Evolutionary conservation across 441 rosid species (phyloP).

Genomic region (Gossypium davidsonii): DNA sequence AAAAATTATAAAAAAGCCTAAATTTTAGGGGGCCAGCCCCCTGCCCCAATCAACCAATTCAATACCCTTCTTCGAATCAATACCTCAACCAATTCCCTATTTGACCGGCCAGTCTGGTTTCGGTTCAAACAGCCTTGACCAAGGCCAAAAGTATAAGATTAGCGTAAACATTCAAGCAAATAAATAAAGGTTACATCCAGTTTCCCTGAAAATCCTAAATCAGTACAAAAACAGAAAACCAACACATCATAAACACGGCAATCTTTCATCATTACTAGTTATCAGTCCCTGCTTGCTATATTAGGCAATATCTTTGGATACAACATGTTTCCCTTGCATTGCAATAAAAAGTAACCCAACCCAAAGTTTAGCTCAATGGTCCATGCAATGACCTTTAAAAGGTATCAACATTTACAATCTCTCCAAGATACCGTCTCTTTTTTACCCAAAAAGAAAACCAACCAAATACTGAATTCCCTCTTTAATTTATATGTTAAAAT

Average conservation of each 20-base stretch:
- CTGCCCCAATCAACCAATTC: no score
- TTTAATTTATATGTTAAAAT: not conserved
- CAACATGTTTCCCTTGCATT: not conserved
- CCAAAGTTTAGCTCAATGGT: not conserved
- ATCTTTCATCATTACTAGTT: not conserved
- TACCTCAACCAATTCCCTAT: no score
- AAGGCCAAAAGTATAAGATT: not conserved
- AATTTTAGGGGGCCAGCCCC: no score
- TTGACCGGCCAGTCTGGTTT: no score
- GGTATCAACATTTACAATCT: not conserved
- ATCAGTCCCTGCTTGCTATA: not conserved
- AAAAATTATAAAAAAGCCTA: no score
- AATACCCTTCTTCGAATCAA: no score
- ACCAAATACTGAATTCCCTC: not conserved
- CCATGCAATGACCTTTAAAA: not conserved
- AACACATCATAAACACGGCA: not conserved
- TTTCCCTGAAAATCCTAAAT: not conserved
- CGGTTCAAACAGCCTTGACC: not conserved
- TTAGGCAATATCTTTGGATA: not conserved
- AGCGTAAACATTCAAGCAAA: not conserved
- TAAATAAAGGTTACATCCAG: not conserved
- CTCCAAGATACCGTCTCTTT: not conserved
- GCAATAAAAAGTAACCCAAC: not conserved
- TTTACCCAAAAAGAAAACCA: not conserved
- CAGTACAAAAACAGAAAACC: not conserved